A percentile compares a stretch with the other conserved stretches of the same genome.
Evolutionary conservation across 768 basidiomycete species (phyloP).

Genomic region (Suillus lakei): DNA sequence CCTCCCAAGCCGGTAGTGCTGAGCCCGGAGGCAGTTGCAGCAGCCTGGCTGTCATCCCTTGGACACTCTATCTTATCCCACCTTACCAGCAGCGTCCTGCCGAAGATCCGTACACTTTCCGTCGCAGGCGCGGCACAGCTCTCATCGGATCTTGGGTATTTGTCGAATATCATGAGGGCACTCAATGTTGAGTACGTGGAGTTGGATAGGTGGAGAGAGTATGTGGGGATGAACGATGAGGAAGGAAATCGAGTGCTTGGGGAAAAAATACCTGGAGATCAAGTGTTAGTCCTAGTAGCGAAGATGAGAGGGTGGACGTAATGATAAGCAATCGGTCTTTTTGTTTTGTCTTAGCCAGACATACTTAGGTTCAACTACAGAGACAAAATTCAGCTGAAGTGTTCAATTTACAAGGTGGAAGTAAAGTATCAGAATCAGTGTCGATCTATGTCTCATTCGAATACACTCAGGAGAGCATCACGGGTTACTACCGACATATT

Average conservation of each 20-base stretch:
- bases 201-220: constrained; percentile 80
- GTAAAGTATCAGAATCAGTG: constrained; percentile 10
- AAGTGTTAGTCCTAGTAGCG: constrained; percentile 24
- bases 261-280: constrained; percentile 25
- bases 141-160: constrained; percentile 83
- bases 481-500: background rate
- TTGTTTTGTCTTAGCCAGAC: background rate
- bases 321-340: constrained; percentile 1
- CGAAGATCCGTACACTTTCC: constrained; percentile 68
- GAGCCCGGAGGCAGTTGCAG: constrained; percentile 81
- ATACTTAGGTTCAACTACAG: background rate
- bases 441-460: background rate
- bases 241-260: constrained; percentile 32
- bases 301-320: constrained; percentile 38
- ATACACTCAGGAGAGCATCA: background rate
- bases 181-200: constrained; percentile 87
- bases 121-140: constrained; percentile 80
- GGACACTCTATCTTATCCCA: constrained; percentile 79
- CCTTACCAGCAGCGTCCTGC: constrained; percentile 72
- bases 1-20: constrained; percentile 42
- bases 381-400: constrained; percentile 1
- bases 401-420: constrained; percentile 14
- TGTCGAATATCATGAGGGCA: constrained; percentile 88
- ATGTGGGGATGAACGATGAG: constrained; percentile 62
- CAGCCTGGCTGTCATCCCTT: constrained; percentile 93